Percentiles rank a stretch among this genome's conserved stretches.
phyloP scores from a whole-genome alignment of 352 stramenopile species.

The Phytopythium chamaehyphon region DNA sequence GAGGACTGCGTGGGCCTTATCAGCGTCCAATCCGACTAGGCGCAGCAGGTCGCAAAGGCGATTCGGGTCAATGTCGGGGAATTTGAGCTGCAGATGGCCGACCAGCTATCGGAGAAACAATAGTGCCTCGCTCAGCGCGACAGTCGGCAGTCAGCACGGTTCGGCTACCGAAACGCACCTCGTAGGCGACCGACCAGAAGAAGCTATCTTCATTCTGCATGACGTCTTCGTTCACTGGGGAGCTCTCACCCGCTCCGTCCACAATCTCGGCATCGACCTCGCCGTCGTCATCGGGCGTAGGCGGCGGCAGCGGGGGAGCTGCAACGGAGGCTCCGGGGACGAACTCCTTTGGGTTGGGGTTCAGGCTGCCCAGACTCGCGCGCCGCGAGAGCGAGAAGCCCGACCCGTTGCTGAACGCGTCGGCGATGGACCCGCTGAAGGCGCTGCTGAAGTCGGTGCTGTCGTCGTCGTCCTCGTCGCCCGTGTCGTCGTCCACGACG shows the following conservation, averaged over 20 bases:
- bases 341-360: constrained; percentile 3
- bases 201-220: constrained; percentile 78
- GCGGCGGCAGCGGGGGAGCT: constrained; percentile 1
- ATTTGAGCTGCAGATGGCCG: constrained; percentile 79
- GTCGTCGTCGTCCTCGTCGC: constrained; percentile 8
- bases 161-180: constrained; percentile 30
- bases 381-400: background rate
- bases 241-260: constrained; percentile 3
- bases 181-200: constrained; percentile 84
- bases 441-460: constrained; percentile 4
- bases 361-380: constrained; percentile 1
- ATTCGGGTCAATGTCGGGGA: constrained; percentile 68
- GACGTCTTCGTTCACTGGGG: constrained; percentile 13
- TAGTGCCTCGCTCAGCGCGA: constrained; percentile 2
- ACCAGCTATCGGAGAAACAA: constrained; percentile 48
- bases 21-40: constrained; percentile 64
- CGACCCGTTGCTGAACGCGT: background rate
- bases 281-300: constrained; percentile 6
- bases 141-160: background rate
- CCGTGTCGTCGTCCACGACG: constrained; percentile 7
- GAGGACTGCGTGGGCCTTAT: constrained; percentile 70
- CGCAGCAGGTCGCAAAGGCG: constrained; percentile 73
- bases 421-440: background rate
- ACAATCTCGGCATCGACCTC: constrained; percentile 21
- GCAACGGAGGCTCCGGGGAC: background rate